Evolutionary conservation across 148 eudicot genomes (phyloP).

Genomic region (Limonium bicolor): DNA sequence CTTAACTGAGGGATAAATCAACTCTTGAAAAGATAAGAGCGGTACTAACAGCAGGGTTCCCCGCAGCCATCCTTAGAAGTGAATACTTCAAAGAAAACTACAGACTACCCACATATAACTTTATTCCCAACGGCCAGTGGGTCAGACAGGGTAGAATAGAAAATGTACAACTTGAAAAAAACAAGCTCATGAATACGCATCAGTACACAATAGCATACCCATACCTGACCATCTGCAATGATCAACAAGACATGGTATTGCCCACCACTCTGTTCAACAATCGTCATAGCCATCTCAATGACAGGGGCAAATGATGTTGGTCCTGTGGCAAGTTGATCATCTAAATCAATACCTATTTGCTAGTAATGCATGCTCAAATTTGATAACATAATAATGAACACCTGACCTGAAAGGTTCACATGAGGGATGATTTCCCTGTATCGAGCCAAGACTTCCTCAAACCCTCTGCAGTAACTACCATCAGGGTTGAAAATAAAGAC

Average conservation of each 20-base stretch:
- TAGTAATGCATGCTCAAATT: too few relatives aligned
- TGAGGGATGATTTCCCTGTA: constrained; percentile 72
- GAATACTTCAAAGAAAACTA: too few relatives aligned
- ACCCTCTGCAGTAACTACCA: constrained; percentile 66
- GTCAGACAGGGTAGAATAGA: too few relatives aligned
- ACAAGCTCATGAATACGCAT: too few relatives aligned
- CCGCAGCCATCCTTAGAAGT: too few relatives aligned
- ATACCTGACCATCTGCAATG: constrained; percentile 98
- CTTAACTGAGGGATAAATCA: too few relatives aligned
- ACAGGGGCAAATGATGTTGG: constrained; percentile 96
- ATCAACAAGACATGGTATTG: constrained; percentile 86
- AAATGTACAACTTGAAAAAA: too few relatives aligned
- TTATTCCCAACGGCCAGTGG: too few relatives aligned
- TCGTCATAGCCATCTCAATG: constrained; percentile 83
- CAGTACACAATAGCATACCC: too few relatives aligned
- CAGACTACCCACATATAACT: too few relatives aligned
- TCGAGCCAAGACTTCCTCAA: constrained; percentile 69
- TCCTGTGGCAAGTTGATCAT: constrained; percentile 20
- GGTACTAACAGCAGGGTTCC: too few relatives aligned
- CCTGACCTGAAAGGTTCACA: constrained; percentile 68
- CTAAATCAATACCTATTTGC: constrained; percentile 3
- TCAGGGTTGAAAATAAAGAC: constrained; percentile 75
- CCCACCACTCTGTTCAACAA: constrained; percentile 86
- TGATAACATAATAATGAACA: constrained; percentile 2
- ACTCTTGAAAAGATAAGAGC: too few relatives aligned